These are phyloP conservation scores for Sporobolomyces roseus DNA, from an alignment of 768 basidiomycete species.

Conservation along the genomic window DNA sequence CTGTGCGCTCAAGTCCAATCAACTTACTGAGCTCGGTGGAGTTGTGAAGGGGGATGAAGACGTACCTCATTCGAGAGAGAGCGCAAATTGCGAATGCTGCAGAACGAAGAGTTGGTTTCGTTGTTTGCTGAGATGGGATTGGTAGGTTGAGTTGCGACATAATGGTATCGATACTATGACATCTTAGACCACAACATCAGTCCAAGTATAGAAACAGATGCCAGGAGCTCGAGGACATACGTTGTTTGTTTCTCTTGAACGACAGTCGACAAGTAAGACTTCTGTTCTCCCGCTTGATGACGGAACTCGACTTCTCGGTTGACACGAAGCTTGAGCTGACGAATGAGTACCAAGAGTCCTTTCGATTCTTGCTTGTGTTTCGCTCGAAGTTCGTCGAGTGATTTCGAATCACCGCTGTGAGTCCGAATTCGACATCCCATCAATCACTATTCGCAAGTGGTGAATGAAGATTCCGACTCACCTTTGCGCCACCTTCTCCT, in stretches of 20 bases:
- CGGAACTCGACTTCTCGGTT: constrained; percentile 78
- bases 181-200: no score
- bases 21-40: no score
- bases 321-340: constrained; percentile 86
- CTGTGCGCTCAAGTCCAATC: no score
- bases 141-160: constrained; percentile 31
- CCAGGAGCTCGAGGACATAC: constrained; percentile 14
- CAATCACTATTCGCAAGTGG: constrained; percentile 51
- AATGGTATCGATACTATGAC: constrained; percentile 41
- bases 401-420: neutral
- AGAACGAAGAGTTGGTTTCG: constrained; percentile 24
- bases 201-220: no score
- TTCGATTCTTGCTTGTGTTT: constrained; percentile 85
- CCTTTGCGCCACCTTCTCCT: constrained; percentile 55
- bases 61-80: constrained; percentile 33
- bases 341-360: constrained; percentile 82
- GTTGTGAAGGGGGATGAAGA: neutral
- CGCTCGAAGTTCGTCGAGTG: constrained; percentile 35
- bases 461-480: constrained; percentile 60
- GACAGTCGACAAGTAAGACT: constrained; percentile 73
- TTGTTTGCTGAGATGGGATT: neutral
- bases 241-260: constrained; percentile 38
- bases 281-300: constrained; percentile 74
- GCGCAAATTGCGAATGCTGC: constrained; percentile 40
- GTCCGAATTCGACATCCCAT: neutral